Evolutionary conservation across 148 eudicot species (phyloP), one percentile per base, ranked within the genome.

Genomic region (Fagopyrum homotropicum): DNA sequence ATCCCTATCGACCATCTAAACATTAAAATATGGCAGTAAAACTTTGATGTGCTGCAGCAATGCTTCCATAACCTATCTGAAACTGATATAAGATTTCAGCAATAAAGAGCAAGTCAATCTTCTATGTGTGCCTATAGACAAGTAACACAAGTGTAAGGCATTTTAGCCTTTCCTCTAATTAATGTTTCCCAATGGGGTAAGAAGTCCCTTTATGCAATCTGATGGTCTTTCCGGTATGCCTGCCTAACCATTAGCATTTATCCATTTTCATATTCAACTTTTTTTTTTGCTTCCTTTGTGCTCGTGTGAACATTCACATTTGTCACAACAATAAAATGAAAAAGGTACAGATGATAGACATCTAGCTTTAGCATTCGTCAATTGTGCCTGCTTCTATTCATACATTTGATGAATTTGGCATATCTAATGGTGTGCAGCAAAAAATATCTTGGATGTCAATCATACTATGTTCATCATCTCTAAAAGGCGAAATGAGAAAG

Each of bases 21-120:
- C 16, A 66, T 43, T n/a, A 66, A 66, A 19, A 66, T 63, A 66
- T 66, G 71, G 4, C 69, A 63, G 45, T 9, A 59, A 35, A 35
- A 22, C 12, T 59, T 14, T 29, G 45, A 63, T 63, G 35, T 30
- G 10, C 69, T 9, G 40, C 40, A 35, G 3, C 40, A 35, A 35
- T 35, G 40, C 2, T 35, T 35, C 40, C 40, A 1, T 35, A 35
- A 35, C 40, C 40, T 35, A 10, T 10, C 69, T n/a, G 26, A 17
- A n/a, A 56, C 61, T 56, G 15, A 56, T 11, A 4, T 56, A 15
- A 56, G 61, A 56, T 56, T 17, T 17, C 61, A 59, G 4, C 44
- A 61, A 61, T 61, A 61, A 10, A 26, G 69, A 61, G 9, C 3
- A 48, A 29, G 45, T 61, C 44, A 61, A 29, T 8, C 1, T 26